Base-by-base conservation (phyloP, 768 basidiomycete species). In the Leccinum obscurum region DNA sequence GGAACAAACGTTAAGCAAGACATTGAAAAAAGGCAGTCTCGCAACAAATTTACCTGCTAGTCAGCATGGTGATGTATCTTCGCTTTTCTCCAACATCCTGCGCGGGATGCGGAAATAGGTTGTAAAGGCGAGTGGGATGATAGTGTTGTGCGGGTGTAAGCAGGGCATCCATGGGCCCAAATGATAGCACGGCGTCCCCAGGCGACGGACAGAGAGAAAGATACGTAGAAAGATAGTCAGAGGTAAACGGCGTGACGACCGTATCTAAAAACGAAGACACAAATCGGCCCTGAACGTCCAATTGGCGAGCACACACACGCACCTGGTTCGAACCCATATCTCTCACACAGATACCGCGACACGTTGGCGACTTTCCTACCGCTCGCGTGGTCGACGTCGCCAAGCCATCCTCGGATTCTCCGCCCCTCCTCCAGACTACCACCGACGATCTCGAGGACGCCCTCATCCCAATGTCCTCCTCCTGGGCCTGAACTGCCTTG, bases 281-380 rank as follows among this genome's bases (percentile, higher is more conserved):
- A 4, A 59, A 32, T 44, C 26, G 13, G 28, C 32, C 6, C 6
- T 5, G 32, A 32, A 0, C 11, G 20, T 32, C 35, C 2, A 7
- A 4, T 13, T 6, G 39, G 24, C 10, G 28, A 46, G 44, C 20
- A 46, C n/a, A 44, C 2, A 52, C 44, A 70, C 71, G 11, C 52
- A 90, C 88, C 89, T 63, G 86, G 76, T 62, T 90, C 89, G 63
- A 95, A 92, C 6, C 90, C 89, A 71, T 86, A 93, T 54, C 92
- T 82, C 51, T 93, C 90, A 32, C 86, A 85, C 46, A 93, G 80
- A 68, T 92, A 93, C 68, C 86, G 78, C 2, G 89, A 86, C 22
- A 93, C 77, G 59, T 80, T 85, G 7, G 88, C 90, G 2, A 82
- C 76, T 50, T 85, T 82, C 61, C 85, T 77, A 20, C 84, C 88